A percentile compares a stretch with the other conserved stretches of the same genome.
Evolutionary conservation across 768 basidiomycete genomes (phyloP).

Genomic region (Lentinula sp.): DNA sequence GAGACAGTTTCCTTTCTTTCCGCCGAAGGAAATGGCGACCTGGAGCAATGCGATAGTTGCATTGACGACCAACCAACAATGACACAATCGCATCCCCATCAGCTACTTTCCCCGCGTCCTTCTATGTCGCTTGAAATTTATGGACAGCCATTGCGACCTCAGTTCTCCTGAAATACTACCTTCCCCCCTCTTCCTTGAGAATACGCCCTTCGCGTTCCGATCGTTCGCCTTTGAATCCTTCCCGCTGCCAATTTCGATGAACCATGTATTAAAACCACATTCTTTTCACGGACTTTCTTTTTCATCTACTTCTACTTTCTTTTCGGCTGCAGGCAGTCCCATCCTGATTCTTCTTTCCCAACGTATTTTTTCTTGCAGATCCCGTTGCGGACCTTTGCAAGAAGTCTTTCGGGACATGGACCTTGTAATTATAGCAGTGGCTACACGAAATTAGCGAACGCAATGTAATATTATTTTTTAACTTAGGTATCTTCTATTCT

Average conservation of each 20-base stretch:
- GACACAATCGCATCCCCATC: slow-evolving; percentile 37
- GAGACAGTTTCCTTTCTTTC: slow-evolving; percentile 50
- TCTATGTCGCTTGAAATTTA: slow-evolving; percentile 13
- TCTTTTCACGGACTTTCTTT: background rate
- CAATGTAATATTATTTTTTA: background rate
- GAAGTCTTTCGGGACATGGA: background rate
- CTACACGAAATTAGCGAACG: background rate
- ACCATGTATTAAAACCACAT: background rate
- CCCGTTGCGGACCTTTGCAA: background rate
- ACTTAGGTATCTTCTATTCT: background rate
- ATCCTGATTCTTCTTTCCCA: background rate
- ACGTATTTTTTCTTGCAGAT: background rate
- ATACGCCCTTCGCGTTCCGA: background rate
- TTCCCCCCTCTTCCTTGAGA: background rate
- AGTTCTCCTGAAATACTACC: background rate
- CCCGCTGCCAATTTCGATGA: background rate
- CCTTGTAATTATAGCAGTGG: background rate
- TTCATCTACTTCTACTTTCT: background rate
- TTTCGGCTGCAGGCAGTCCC: background rate
- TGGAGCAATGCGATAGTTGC: slow-evolving; percentile 11
- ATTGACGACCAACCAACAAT: slow-evolving; percentile 26
- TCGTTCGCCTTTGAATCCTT: background rate
- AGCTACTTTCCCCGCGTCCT: slow-evolving; percentile 20
- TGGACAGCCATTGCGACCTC: background rate
- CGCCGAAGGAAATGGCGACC: slow-evolving; percentile 18